Conservation (phyloP, 257 asterid genomes). For the Schizonepeta tenuifolia region DNA sequence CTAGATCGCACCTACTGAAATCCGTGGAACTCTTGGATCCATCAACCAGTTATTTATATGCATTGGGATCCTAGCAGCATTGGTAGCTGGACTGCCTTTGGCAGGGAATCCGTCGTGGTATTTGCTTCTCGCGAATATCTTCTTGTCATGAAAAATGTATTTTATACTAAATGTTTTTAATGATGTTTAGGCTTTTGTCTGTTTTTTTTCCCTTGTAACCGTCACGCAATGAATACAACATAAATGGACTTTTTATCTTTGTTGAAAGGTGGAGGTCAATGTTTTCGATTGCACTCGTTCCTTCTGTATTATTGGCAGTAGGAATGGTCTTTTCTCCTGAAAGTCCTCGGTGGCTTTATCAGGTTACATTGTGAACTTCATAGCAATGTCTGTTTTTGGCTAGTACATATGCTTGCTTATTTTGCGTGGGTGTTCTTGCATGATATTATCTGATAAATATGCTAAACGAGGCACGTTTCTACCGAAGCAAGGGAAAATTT, state of each 20-base stretch:
- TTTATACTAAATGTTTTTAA: slow-evolving; percentile 11
- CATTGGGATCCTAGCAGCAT: slow-evolving; percentile 91
- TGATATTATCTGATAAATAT: slow-evolving; percentile 20
- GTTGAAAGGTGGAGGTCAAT: slow-evolving; percentile 95
- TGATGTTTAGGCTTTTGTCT: slow-evolving; percentile 6
- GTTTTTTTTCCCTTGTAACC: background rate
- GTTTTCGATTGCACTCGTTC: slow-evolving; percentile 83
- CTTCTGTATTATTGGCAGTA: slow-evolving; percentile 79
- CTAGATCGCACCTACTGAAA: slow-evolving; percentile 97
- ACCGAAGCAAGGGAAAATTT: slow-evolving; percentile 77
- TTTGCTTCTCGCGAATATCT: slow-evolving; percentile 26
- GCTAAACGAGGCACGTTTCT: slow-evolving; percentile 29
- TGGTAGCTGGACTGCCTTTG: slow-evolving; percentile 95
- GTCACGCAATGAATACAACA: background rate
- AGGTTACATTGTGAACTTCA: slow-evolving; percentile 43
- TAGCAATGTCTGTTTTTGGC: slow-evolving; percentile 9
- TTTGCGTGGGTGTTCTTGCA: background rate
- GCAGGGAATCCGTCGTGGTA: slow-evolving; percentile 96
- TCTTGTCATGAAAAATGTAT: slow-evolving; percentile 10
- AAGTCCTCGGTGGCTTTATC: slow-evolving; percentile 99
- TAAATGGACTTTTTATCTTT: slow-evolving; percentile 12
- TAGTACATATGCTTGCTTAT: background rate
- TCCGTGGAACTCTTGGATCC: slow-evolving; percentile 97
- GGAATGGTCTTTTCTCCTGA: slow-evolving; percentile 98
- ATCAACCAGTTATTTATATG: slow-evolving; percentile 92